Evolutionary conservation across 1,284 basidiomycete genomes (phyloP), one percentile per base, ranked within the genome.

Genomic region (Ustilago bromivora): DNA sequence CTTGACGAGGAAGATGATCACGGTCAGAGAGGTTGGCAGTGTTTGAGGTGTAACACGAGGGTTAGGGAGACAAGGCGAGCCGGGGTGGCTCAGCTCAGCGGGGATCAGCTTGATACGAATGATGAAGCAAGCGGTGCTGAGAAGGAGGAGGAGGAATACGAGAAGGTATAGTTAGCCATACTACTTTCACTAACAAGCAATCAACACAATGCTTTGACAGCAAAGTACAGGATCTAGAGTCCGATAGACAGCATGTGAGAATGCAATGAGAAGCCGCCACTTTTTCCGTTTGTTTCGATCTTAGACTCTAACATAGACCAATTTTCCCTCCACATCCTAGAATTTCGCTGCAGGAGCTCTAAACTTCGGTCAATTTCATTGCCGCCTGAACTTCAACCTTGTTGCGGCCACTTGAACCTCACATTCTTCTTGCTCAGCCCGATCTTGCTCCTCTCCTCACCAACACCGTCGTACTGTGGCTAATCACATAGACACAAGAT

Each of bases 1-100:
- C 41, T 85, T 52, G 71, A 77, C 62, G 70, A 80, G 52, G 66
- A 72, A 46, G 70, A 74, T 34, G 67, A 74, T 1, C 19, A 49
- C 10, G 76, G 74, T 32, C 34, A 57, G 4, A 56, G 73, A 35
- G 67, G 83, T 1, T 86, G 85, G 85, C 69, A 72, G 38, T 86
- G 85, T 61, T 71, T 86, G 43, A 76, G 83, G 34, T 86, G 85
- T 52, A 66, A 64, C 10, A 60, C 56, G 9, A 58, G 74, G 13
- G 76, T 83, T 5, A 52, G 65, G 38, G 49, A 71, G 71, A 70
- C 76, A 1, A 57, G 61, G 46, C 28, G 76, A n/a, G 61, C 61
- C 9, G 43, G 36, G 6, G 32, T 47, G 17, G 56, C 19, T 2
- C 6, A 31, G 31, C 28, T 51, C 13, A 19, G 43, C 13, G 3